Evolutionary conservation across 2,329 filamentous ascomycete genomes (phyloP), one percentile per base, ranked within the genome.

Genomic region (Phaeosphaeriaceae sp.): DNA sequence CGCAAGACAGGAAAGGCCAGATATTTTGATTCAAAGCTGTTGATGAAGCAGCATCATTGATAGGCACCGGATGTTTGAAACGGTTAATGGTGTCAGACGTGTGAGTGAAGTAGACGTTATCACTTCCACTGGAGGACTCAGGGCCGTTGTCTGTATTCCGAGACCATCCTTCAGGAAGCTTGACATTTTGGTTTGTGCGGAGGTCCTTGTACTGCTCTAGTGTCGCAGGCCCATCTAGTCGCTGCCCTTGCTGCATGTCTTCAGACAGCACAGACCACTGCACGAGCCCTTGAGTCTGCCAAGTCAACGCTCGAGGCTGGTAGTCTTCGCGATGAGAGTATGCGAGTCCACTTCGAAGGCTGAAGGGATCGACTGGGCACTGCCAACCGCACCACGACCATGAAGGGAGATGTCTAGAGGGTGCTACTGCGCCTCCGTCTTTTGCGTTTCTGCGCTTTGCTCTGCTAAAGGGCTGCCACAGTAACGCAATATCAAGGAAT

Each of bases 311-410:
- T 45, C 35, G 41, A 28, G 28, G 29, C 26, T 34, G 29, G 20
- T 34, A 26, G 6, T 40, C 28, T 29, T 40, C 41, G 20, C 29
- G 12, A 20, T 44, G n/a, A 17, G 36, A 15, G 21, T 52, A 44
- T 18, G 37, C 26, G 11, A 46, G 30, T 9, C 46, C 42, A 1
- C 36, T 18, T 20, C 45, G 46, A 40, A 49, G 37, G 16, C 42
- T 49, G 18, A 39, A 42, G 0, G 50, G 45, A 36, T 53, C 50
- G 12, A 53, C 17, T 12, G 18, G 33, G n/a, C 50, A 53, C 20
- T 50, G 11, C 50, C 50, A 54, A 28, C 50, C 50, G 28, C 37
- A 49, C 46, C 42, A 50, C n/a, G 50, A 50, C 50, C 50, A 54
- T n/a, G 46, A 46, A 17, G 50, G 50, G 3, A 54, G 28, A 23